A percentile compares a stretch with the other conserved stretches of the same genome.
These are phyloP conservation scores for Microdochium paspali DNA, from an alignment of 2,329 filamentous ascomycete species.

Conservation along the genomic window DNA sequence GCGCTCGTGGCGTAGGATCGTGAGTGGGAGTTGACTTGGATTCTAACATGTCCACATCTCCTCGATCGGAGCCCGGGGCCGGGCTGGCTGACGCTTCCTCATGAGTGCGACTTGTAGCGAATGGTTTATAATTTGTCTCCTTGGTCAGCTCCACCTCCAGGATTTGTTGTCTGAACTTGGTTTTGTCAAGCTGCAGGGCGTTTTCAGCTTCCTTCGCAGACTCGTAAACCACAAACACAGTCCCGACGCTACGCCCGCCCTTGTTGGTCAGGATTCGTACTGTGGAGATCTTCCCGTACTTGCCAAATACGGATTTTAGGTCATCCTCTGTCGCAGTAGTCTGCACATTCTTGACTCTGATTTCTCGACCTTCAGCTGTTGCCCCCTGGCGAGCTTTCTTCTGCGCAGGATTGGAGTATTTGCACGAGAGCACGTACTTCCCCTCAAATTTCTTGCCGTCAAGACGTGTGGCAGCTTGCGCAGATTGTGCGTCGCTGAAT, in stretches of 20 bases:
- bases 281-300: conserved; percentile 66
- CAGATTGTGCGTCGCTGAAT: conserved; percentile 62
- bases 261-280: conserved; percentile 63
- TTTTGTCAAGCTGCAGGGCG: conserved; percentile 61
- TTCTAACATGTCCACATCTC: conserved; percentile 1
- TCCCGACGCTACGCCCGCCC: conserved; percentile 63
- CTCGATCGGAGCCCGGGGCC: conserved; percentile 8
- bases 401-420: conserved; percentile 73
- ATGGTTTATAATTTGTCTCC: conserved; percentile 45
- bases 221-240: conserved; percentile 70
- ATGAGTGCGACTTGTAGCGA: conserved; percentile 31
- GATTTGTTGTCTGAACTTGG: conserved; percentile 57
- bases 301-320: conserved; percentile 59
- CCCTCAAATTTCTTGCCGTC: conserved; percentile 62
- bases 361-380: conserved; percentile 76
- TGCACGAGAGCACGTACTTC: conserved; percentile 60
- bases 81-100: conserved; percentile 24
- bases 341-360: conserved; percentile 67
- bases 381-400: conserved; percentile 75
- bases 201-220: conserved; percentile 58
- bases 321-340: conserved; percentile 55
- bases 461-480: conserved; percentile 61
- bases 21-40: conserved; percentile 2
- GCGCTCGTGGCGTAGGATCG: conserved; percentile 35
- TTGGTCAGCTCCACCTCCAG: conserved; percentile 56